Conservation (phyloP, 228 moss, liverwort and hornwort species). For the Sphagnum fallax region DNA sequence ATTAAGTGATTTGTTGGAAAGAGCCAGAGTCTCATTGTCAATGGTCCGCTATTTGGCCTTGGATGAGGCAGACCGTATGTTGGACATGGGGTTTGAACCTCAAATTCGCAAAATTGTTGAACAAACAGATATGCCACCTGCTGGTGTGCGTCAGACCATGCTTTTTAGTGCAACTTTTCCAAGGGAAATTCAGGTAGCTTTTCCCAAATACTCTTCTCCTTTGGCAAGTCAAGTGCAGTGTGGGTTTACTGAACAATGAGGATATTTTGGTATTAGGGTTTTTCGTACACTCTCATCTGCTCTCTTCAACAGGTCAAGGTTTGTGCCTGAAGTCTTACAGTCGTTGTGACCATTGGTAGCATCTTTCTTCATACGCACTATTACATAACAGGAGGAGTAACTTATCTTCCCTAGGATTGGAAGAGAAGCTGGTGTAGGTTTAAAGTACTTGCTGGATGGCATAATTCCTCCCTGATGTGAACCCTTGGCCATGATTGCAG, state of each 20-base stretch:
- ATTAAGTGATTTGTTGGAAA: conserved; percentile 78
- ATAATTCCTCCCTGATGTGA: too few relatives aligned
- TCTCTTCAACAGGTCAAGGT: too few relatives aligned
- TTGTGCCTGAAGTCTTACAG: too few relatives aligned
- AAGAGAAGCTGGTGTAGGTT: too few relatives aligned
- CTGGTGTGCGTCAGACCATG: conserved; percentile 88
- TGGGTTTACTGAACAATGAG: too few relatives aligned
- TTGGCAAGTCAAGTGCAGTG: background rate
- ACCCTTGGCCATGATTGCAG: conserved; percentile 21
- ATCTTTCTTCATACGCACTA: too few relatives aligned
- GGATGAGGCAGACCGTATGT: conserved; percentile 97
- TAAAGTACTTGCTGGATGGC: too few relatives aligned
- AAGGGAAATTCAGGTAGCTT: conserved; percentile 80
- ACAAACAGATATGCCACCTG: conserved; percentile 92
- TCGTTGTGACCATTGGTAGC: too few relatives aligned
- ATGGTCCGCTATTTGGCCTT: conserved; percentile 86
- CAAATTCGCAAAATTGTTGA: conserved; percentile 96
- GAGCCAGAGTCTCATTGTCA: conserved; percentile 80
- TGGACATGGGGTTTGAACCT: conserved; percentile 99
- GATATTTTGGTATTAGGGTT: too few relatives aligned
- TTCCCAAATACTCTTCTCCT: background rate
- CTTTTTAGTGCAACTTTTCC: conserved; percentile 97
- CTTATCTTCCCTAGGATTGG: too few relatives aligned
- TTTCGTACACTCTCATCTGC: too few relatives aligned
- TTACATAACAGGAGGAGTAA: too few relatives aligned